A percentile compares a stretch with the other conserved stretches of the same genome.
Evolutionary conservation across 129 eudicot genomes (phyloP).

Genomic region (Tagetes erecta): DNA sequence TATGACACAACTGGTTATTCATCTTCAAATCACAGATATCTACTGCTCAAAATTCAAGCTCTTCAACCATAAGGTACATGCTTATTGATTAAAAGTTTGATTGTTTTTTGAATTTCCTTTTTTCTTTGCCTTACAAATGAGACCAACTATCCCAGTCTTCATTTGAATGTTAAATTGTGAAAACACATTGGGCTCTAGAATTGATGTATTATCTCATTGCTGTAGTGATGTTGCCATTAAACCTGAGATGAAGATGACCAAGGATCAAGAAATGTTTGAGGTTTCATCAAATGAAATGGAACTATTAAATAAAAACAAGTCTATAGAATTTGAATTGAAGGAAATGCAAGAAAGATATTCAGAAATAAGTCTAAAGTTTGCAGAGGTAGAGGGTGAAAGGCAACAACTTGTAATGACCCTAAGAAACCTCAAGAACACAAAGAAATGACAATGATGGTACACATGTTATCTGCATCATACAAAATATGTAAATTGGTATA

Average conservation of each 20-base stretch:
- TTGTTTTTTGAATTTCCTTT: not conserved
- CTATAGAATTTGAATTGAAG: slow-evolving; percentile 76
- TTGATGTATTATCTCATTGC: slow-evolving; percentile 18
- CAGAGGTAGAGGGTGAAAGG: slow-evolving; percentile 97
- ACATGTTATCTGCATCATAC: slow-evolving; percentile 18
- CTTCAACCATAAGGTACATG: slow-evolving; percentile 13
- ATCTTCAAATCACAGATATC: slow-evolving; percentile 40
- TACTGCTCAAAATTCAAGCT: slow-evolving; percentile 20
- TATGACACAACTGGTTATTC: slow-evolving; percentile 14
- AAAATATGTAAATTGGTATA: slow-evolving; percentile 39
- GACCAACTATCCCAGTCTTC: slow-evolving; percentile 7
- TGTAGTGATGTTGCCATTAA: slow-evolving; percentile 33
- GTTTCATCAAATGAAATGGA: slow-evolving; percentile 45
- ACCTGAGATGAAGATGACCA: slow-evolving; percentile 20
- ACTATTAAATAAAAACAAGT: slow-evolving; percentile 49
- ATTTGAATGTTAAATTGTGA: not conserved
- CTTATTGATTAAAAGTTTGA: not conserved
- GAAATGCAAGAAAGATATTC: slow-evolving; percentile 98
- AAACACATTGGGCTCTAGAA: not conserved
- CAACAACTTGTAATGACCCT: slow-evolving; percentile 83
- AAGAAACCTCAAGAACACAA: slow-evolving; percentile 69
- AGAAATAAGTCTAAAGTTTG: slow-evolving; percentile 93
- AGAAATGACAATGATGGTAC: slow-evolving; percentile 36
- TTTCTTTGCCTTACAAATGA: not conserved
- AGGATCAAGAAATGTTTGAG: slow-evolving; percentile 22